These are phyloP conservation scores for Blumeriella jaapii DNA, from an alignment of 2,329 filamentous ascomycete species.

Conservation along the genomic window DNA sequence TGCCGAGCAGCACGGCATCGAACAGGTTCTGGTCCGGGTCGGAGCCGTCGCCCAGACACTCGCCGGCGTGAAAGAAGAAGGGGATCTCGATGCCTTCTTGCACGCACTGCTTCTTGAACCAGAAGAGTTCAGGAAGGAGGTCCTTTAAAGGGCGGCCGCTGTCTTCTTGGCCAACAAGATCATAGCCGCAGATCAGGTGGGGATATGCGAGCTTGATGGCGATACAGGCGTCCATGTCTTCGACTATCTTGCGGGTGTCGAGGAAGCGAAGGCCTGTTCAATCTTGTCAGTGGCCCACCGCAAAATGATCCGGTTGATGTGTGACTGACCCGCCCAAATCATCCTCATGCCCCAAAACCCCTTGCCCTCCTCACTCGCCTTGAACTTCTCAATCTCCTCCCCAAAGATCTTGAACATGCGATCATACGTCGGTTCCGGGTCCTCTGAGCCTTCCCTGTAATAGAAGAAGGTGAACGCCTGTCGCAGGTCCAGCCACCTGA, in stretches of 20 bases:
- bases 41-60: conserved; percentile 70
- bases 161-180: conserved; percentile 84
- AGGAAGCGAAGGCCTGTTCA: conserved; percentile 40
- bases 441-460: conserved; percentile 50
- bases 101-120: conserved; percentile 80
- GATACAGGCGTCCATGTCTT: conserved; percentile 83
- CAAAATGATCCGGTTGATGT: too few species aligned
- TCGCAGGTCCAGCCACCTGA: conserved; percentile 75
- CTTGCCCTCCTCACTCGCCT: conserved; percentile 55
- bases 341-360: conserved; percentile 75
- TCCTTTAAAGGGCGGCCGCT: conserved; percentile 63
- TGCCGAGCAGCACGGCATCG: conserved; percentile 78
- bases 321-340: conserved; percentile 61
- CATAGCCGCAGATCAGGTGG: conserved; percentile 73
- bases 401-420: conserved; percentile 62
- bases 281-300: neutral
- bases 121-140: conserved; percentile 75
- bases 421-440: conserved; percentile 53
- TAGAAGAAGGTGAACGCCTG: conserved; percentile 65
- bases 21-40: conserved; percentile 72
- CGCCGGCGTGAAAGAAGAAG: conserved; percentile 89
- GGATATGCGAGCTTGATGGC: conserved; percentile 69
- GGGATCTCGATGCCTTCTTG: conserved; percentile 71
- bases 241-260: conserved; percentile 53
- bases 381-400: conserved; percentile 70